Evolutionary conservation across 495 filamentous ascomycete species (phyloP), one percentile per base, ranked within the genome.

Genomic region (Talaromyces borbonicus): DNA sequence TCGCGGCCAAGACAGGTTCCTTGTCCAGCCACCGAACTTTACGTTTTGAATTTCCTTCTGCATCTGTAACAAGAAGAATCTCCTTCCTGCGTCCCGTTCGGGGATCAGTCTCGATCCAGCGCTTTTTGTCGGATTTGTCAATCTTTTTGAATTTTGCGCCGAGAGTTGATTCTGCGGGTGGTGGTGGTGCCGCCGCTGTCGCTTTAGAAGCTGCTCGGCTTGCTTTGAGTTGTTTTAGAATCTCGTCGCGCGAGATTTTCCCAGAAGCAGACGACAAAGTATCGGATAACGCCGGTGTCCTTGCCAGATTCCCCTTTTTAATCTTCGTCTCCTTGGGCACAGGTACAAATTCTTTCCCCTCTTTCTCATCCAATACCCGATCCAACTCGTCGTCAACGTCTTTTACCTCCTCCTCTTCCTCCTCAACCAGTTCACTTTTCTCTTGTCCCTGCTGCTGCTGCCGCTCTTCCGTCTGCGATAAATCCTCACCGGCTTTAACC

Each of bases 131-230:
- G 7, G 67, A 58, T 49, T 68, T 70, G 4, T 50, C 41, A 47
- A 97, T 77, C 60, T 84, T 94, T 51, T 81, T 85, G 70, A 96
- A 97, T 52, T 77, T 85, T 0, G 78, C 68, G 3, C 87, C 85
- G 5, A 98, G 63, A 29, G 62, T 62, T 0, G 76, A 73, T 50
- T 78, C 74, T 27, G n/a, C n/a, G n/a, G n/a, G n/a, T n/a, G n/a
- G n/a, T n/a, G 59, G 56, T 43, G 74, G 71, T 26, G 74, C 55
- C 25, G 61, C 57, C 27, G 75, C 70, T 11, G 78, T 74, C 2
- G 77, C 79, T 42, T 73, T 77, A 23, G 71, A 73, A 7, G 73
- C 74, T 51, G 70, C 54, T 50, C 89, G 71, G 40, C 79, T 76
- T 8, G 83, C 87, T 58, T 82, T 92, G 52, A 95, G 57, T 51